Percentiles rank a stretch among this genome's conserved stretches.
phyloP scores from a whole-genome alignment of 441 rosid genomes.

The Jatropha podagrica region DNA sequence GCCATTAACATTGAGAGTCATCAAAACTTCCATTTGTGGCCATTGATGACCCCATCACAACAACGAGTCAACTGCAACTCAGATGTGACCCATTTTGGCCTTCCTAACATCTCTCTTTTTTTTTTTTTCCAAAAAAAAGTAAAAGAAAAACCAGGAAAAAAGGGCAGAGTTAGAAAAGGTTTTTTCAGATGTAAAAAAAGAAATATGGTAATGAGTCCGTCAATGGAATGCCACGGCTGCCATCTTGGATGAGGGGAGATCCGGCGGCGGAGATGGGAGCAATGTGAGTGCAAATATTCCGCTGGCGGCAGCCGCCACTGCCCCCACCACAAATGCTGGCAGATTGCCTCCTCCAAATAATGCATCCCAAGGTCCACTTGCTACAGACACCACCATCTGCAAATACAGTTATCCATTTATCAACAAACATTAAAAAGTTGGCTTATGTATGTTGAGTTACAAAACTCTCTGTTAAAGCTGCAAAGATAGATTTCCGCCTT shows the following conservation, averaged over 20 bases:
- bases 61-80: background rate
- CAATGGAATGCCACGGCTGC: slow-evolving; percentile 41
- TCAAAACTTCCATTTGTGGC: slow-evolving; percentile 10
- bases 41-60: background rate
- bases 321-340: slow-evolving; percentile 64
- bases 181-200: background rate
- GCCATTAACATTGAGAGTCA: slow-evolving; percentile 9
- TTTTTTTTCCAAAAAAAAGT: too few relatives aligned
- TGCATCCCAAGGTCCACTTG: slow-evolving; percentile 52
- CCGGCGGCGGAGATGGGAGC: slow-evolving; percentile 74
- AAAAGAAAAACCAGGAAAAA: background rate
- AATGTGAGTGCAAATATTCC: slow-evolving; percentile 56
- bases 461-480: too few relatives aligned
- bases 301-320: slow-evolving; percentile 61
- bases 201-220: background rate
- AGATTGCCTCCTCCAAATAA: slow-evolving; percentile 66
- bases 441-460: background rate
- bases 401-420: background rate
- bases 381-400: slow-evolving; percentile 57
- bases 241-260: slow-evolving; percentile 30
- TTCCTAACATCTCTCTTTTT: background rate
- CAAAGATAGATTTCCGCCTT: too few relatives aligned
- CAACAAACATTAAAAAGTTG: background rate
- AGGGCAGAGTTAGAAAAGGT: background rate
- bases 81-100: background rate